Evolutionary conservation across 441 rosid genomes (phyloP), one percentile per base, ranked within the genome.

Genomic region (Gossypium davidsonii): DNA sequence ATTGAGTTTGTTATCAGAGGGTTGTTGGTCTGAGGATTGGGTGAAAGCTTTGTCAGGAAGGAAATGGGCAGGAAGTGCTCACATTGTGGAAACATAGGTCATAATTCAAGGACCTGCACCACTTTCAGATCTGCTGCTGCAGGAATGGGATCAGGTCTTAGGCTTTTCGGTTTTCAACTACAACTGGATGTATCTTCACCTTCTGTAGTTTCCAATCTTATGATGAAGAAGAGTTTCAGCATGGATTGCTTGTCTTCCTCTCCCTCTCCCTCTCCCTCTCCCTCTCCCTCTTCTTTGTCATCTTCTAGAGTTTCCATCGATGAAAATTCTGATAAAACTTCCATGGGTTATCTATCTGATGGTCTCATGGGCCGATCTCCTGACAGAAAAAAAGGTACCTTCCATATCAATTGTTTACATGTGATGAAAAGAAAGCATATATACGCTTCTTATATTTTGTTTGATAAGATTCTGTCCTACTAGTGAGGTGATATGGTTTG

Each of bases 31-130:
- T n/a, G 51, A 74, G 79, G 66, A 74, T 46, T 2, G n/a, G 4
- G 42, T 2, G 31, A 44, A 66, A 23, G 72, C 37, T 73, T 71
- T 79, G 80, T 80, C 80, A 60, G 80, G 74, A 51, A 26, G 68
- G 80, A 84, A 80, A 93, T 93, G 98, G 93, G 93, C 75, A 89
- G 96, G 75, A 89, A 87, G 78, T 91, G 94, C 85, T 91, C 98
- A 65, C 92, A 88, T 79, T 93, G 97, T 76, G 93, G 97, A 73
- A 91, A 82, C 82, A 67, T 78, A 14, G 98, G 98, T 52, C 98
- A 93, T 67, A 93, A 93, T 86, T 88, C 98, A 23, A 86, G 97
- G 78, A 93, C 97, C 65, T 91, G 98, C 79, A 77, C 83, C 48
- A 64, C 72, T 61, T 74, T 71, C 81, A 78, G 67, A 77, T 79